Percentiles rank a stretch among this genome's conserved stretches.
Conservation (phyloP, 2,329 filamentous ascomycete species). For the Clarireedia sp. region DNA sequence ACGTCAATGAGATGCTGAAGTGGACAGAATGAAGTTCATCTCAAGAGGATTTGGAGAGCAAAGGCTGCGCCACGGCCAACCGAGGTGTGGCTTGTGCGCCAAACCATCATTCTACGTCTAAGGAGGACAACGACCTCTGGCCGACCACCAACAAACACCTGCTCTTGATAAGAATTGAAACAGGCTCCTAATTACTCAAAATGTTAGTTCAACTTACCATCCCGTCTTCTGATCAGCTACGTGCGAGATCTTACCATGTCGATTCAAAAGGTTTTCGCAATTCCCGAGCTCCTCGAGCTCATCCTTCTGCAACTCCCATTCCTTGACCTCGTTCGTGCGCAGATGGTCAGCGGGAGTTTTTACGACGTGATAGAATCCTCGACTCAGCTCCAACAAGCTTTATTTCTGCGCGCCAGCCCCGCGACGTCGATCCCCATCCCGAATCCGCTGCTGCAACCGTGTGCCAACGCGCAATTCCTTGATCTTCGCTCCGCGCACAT, state of each 20-base stretch:
- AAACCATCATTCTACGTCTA: neutral
- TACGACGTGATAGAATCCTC: slow-evolving; percentile 1
- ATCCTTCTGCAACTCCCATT: slow-evolving; percentile 5
- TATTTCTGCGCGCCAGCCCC: neutral
- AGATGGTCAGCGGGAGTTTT: neutral
- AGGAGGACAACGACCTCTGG: neutral
- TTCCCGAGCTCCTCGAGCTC: slow-evolving; percentile 5
- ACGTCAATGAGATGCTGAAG: neutral
- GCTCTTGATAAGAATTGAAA: too few relatives aligned
- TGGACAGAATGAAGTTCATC: neutral
- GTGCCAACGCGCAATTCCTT: slow-evolving; percentile 5
- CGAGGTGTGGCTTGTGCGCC: neutral
- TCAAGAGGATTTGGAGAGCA: neutral
- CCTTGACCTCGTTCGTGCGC: slow-evolving; percentile 6
- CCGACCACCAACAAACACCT: neutral
- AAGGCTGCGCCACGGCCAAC: neutral
- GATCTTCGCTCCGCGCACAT: slow-evolving; percentile 1
- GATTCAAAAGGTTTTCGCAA: neutral
- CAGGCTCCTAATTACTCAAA: neutral
- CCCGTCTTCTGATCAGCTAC: neutral
- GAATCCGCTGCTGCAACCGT: slow-evolving; percentile 3
- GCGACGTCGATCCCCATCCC: neutral
- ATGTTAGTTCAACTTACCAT: neutral
- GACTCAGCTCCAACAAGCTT: slow-evolving; percentile 1
- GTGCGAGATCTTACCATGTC: neutral